Evolutionary conservation across 257 asterid genomes (phyloP).

Genomic region (Primulina tabacum): DNA sequence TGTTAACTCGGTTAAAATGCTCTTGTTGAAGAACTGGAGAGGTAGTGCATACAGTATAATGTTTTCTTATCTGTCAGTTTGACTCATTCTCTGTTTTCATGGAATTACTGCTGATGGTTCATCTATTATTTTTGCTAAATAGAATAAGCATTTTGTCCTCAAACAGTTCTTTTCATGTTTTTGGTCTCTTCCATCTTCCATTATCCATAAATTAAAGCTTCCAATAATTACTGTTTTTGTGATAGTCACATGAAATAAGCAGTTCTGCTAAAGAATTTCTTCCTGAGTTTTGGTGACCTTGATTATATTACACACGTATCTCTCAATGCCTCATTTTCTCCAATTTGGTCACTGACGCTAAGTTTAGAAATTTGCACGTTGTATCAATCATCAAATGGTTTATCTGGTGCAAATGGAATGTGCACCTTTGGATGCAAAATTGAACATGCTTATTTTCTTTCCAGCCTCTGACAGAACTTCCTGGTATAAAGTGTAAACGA

Average conservation of each 20-base stretch:
- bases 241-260: not conserved
- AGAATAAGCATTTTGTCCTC: no score
- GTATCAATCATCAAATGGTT: not conserved
- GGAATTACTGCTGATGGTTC: not conserved
- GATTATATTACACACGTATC: not conserved
- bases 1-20: no score
- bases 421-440: not conserved
- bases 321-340: slow-evolving; percentile 1
- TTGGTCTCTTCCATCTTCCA: no score
- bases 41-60: not conserved
- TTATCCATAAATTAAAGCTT: not conserved
- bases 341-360: slow-evolving; percentile 1
- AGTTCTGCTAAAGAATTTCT: not conserved
- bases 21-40: not conserved
- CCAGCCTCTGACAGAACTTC: slow-evolving; percentile 70
- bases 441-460: slow-evolving; percentile 28
- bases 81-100: not conserved
- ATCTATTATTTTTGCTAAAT: no score
- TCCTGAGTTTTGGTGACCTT: not conserved
- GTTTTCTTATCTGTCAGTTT: not conserved
- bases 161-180: no score
- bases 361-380: not conserved
- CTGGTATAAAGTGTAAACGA: slow-evolving; percentile 63
- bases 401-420: slow-evolving; percentile 16
- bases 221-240: not conserved